Percentiles rank a stretch among this genome's conserved stretches.
Evolutionary conservation across 2,329 filamentous ascomycete genomes (phyloP).

Genomic region (Aphanocladium album): DNA sequence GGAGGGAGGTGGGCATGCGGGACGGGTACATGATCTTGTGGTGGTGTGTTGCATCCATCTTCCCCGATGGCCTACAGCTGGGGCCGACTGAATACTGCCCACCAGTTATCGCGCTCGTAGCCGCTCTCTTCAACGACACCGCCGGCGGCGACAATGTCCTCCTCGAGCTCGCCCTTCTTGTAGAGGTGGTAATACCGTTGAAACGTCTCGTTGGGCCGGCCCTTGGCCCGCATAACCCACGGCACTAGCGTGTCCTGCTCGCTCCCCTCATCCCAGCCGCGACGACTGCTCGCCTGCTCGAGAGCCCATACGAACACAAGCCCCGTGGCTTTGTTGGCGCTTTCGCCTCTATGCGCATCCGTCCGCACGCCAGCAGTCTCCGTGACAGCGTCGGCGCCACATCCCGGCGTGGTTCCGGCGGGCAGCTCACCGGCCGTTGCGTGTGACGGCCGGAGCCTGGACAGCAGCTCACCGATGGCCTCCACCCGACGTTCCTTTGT

Average conservation of each 20-base stretch:
- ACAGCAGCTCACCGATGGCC: constrained; percentile 65
- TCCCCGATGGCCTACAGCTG: not conserved
- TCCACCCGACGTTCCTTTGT: constrained; percentile 67
- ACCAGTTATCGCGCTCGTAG: constrained; percentile 99
- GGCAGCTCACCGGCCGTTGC: constrained; percentile 17
- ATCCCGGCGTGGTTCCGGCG: not conserved
- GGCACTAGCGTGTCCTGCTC: constrained; percentile 93
- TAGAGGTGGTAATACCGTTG: constrained; percentile 96
- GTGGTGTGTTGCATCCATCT: constrained; percentile 5
- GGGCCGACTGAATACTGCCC: constrained; percentile 58
- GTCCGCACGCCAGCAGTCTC: not conserved
- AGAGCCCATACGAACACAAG: constrained; percentile 93
- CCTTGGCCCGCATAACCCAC: constrained; percentile 65
- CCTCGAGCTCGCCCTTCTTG: constrained; percentile 77
- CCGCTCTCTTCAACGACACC: constrained; percentile 72
- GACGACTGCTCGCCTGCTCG: constrained; percentile 79
- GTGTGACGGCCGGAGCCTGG: constrained; percentile 1
- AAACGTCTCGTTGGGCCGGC: constrained; percentile 53
- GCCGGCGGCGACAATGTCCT: constrained; percentile 68
- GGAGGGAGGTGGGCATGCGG: not conserved
- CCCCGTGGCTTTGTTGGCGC: constrained; percentile 50
- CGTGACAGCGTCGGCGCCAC: constrained; percentile 13
- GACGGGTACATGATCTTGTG: not conserved
- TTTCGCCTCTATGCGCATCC: constrained; percentile 14
- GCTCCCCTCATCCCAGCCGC: constrained; percentile 81